Evolutionary conservation across 805 yeast species (phyloP), one percentile per base, ranked within the genome.

Genomic region (Zygosaccharomyces gambellarensis): DNA sequence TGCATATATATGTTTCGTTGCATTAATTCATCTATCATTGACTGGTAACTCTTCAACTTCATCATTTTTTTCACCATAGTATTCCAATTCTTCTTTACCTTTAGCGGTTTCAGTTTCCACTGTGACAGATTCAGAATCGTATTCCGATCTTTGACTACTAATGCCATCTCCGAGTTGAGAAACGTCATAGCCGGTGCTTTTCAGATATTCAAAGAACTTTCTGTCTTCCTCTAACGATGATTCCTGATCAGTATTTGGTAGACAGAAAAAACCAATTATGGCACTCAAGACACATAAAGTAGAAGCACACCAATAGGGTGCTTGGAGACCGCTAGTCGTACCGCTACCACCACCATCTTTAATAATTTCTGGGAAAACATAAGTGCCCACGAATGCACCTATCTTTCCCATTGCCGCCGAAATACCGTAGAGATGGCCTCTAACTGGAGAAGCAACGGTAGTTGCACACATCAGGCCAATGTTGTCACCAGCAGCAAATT

Each of bases 401-500:
- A 88, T 73, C 68, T 90, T 90, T 62, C 96, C 97, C 47, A 83
- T 59, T 23, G 96, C 96, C 49, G 97, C 96, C 39, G 95, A 92
- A 58, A 89, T 75, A 60, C 94, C 94, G 64, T 90, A 90, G 70
- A 85, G 87, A 60, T 86, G 86, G 50, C 97, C 97, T 72, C 97
- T 83, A 49, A 90, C 78, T 21, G 96, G 83, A 8, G 96, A 83
- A 40, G 96, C 85, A 42, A 83, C 78, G 5, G 96, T 85, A 70
- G 90, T 90, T 38, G 96, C 79, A 19, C 96, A 95, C 54, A 90
- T 74, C 48, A 87, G 71, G 58, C 97, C 97, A 67, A 87, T 85
- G 70, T 87, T 88, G 70, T 90, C 88, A 71, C 97, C 98, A 11
- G 95, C 90, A 28, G 96, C 95, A 68, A 90, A 86, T 69, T 92